These are phyloP conservation scores for Sungouiella thailandica DNA, from an alignment of 805 yeast genomes.

Conservation along the genomic window DNA sequence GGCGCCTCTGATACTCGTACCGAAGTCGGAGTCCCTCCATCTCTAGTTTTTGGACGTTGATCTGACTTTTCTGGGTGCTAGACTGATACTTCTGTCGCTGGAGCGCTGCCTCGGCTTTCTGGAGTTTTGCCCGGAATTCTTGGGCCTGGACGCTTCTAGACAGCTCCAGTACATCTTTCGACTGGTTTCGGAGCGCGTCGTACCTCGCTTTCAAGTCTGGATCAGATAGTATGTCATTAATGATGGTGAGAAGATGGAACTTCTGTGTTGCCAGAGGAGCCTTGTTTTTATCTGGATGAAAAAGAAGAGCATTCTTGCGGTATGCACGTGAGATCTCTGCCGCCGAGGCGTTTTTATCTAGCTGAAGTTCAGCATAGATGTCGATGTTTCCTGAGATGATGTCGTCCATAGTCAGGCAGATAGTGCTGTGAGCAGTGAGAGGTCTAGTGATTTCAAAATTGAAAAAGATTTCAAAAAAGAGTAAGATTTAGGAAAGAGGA, in stretches of 20 bases:
- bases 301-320: slow-evolving; percentile 30
- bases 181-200: slow-evolving; percentile 6
- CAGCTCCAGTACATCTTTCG: too few relatives aligned
- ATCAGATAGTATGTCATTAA: slow-evolving; percentile 28
- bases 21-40: slow-evolving; percentile 17
- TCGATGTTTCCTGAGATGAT: slow-evolving; percentile 19
- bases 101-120: slow-evolving; percentile 16
- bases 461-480: too few relatives aligned
- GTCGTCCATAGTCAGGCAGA: slow-evolving; percentile 8
- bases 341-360: slow-evolving; percentile 24
- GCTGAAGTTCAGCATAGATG: slow-evolving; percentile 41
- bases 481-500: too few relatives aligned
- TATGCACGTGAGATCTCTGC: slow-evolving; percentile 26
- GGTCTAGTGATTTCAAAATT: too few relatives aligned
- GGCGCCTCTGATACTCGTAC: slow-evolving; percentile 5
- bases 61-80: slow-evolving; percentile 1
- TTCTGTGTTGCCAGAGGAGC: slow-evolving; percentile 20
- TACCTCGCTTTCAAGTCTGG: slow-evolving; percentile 22
- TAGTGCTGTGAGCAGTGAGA: too few relatives aligned
- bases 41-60: slow-evolving; percentile 20
- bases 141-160: too few relatives aligned
- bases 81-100: slow-evolving; percentile 8
- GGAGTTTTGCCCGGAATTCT: slow-evolving; percentile 26
- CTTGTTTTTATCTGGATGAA: slow-evolving; percentile 39
- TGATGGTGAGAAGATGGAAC: slow-evolving; percentile 27